Evolutionary conservation across 208 protist genomes (phyloP).

Genomic region (Novymonas esmeraldas): DNA sequence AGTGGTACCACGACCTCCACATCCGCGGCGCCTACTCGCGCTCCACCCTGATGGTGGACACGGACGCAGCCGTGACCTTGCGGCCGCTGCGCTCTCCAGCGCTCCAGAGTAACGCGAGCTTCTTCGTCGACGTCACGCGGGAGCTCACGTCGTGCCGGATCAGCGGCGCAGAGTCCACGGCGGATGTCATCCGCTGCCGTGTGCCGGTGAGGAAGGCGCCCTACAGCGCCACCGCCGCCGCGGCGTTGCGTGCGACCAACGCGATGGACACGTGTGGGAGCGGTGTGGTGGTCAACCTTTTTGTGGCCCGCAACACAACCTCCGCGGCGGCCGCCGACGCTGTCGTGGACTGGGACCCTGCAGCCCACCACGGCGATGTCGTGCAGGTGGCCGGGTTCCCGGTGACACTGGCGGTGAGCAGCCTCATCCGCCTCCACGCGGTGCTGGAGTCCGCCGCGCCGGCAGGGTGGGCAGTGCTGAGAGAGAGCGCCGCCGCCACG

Average conservation of each 20-base stretch:
- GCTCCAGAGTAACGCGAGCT: slow-evolving; percentile 4
- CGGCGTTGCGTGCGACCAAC: neutral
- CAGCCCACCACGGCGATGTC: neutral
- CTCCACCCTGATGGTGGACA: slow-evolving; percentile 11
- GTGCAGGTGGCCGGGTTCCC: slow-evolving; percentile 9
- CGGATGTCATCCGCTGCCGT: slow-evolving; percentile 17
- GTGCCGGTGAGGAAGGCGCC: slow-evolving; percentile 13
- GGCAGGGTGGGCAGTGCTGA: neutral
- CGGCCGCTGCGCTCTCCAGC: slow-evolving; percentile 19
- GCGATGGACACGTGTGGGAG: slow-evolving; percentile 36
- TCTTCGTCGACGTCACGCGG: slow-evolving; percentile 7
- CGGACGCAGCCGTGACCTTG: neutral
- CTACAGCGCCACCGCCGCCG: slow-evolving; percentile 7
- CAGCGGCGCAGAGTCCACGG: neutral
- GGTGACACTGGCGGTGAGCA: slow-evolving; percentile 13
- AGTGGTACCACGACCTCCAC: slow-evolving; percentile 23
- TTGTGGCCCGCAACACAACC: neutral
- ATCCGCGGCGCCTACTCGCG: slow-evolving; percentile 38
- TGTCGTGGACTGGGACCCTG: neutral
- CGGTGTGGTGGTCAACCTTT: slow-evolving; percentile 35
- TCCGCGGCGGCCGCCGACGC: neutral
- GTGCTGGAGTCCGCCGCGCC: neutral
- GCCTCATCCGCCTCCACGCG: slow-evolving; percentile 1
- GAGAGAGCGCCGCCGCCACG: neutral
- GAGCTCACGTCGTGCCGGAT: slow-evolving; percentile 7